Base-by-base conservation (phyloP, 495 filamentous ascomycete species). In the Trichoderma reesei region DNA sequence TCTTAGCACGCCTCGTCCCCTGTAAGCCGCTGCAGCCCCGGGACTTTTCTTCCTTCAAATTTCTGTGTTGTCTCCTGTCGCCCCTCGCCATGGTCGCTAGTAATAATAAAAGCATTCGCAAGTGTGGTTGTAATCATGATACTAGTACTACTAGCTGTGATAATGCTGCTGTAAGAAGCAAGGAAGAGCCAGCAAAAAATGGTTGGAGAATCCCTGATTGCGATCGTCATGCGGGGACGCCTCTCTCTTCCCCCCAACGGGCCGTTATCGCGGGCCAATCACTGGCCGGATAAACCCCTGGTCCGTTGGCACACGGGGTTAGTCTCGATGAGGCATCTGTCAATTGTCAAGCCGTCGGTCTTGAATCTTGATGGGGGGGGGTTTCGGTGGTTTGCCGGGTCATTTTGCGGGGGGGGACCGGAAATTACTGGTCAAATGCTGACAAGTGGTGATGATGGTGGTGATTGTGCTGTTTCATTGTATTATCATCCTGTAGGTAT, bases 151-250 rank as follows among this genome's bases (percentile, higher is more conserved):
- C 37, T 39, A 39, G 38, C 6, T 6, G 6, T 39, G 38, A 6
- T 39, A 39, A 20, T 8, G 14, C n/a, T 8, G 44, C 14, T 48
- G n/a, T 7, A n/a, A 44, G 26, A 26, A 26, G 26, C 26, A 26
- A 26, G 26, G 26, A 26, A 26, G 26, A 26, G 26, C 26, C 26
- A 26, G 26, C 41, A 20, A 18, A 0, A 48, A 48, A 48, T 48
- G 44, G 44, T 56, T 56, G 51, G 51, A 56, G 51, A 56, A 56
- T 56, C 51, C 51, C 31, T 56, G 20, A 31, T 33, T 56, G 48
- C 51, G 51, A 56, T 56, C 51, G 26, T 34, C 51, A 33, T 56
- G 51, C 51, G 51, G 51, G 51, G 51, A 56, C 51, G 51, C 51
- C 51, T 56, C 51, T 13, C 51, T 26, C 26, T 26, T n/a, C n/a